phyloP scores from a whole-genome alignment of 2,329 filamentous ascomycete species.

The Podosphaera fusca region DNA sequence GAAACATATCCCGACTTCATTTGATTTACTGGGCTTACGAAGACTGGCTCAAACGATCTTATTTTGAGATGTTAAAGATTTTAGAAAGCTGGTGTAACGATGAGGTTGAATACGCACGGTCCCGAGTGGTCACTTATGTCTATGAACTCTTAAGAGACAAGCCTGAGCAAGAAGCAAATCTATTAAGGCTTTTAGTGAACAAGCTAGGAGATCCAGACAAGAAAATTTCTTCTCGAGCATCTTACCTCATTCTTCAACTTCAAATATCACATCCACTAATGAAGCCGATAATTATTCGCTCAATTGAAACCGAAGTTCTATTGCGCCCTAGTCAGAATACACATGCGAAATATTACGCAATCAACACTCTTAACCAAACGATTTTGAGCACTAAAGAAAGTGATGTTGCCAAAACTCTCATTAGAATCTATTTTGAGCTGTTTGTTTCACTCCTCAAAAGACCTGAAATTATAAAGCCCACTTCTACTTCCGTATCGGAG shows the following conservation, averaged over 20 bases:
- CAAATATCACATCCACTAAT: constrained; percentile 77
- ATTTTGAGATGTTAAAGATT: constrained; percentile 80
- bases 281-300: constrained; percentile 69
- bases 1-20: constrained; percentile 49
- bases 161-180: constrained; percentile 88
- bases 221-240: constrained; percentile 84
- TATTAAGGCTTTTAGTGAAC: constrained; percentile 77
- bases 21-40: constrained; percentile 79
- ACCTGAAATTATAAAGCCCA: constrained; percentile 15
- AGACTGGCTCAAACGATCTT: constrained; percentile 82
- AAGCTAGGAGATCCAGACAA: constrained; percentile 89
- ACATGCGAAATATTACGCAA: constrained; percentile 82
- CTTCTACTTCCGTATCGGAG: constrained; percentile 16
- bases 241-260: constrained; percentile 79
- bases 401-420: constrained; percentile 51
- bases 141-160: constrained; percentile 85
- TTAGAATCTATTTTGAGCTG: constrained; percentile 79
- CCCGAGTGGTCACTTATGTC: constrained; percentile 70
- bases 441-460: constrained; percentile 64
- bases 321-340: constrained; percentile 70
- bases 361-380: constrained; percentile 93
- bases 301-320: constrained; percentile 69
- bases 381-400: constrained; percentile 72
- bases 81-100: constrained; percentile 86
- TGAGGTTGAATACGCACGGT: constrained; percentile 82